These are phyloP conservation scores for Naganishia cerealis DNA, from an alignment of 1,284 basidiomycete species.

Conservation along the genomic window DNA sequence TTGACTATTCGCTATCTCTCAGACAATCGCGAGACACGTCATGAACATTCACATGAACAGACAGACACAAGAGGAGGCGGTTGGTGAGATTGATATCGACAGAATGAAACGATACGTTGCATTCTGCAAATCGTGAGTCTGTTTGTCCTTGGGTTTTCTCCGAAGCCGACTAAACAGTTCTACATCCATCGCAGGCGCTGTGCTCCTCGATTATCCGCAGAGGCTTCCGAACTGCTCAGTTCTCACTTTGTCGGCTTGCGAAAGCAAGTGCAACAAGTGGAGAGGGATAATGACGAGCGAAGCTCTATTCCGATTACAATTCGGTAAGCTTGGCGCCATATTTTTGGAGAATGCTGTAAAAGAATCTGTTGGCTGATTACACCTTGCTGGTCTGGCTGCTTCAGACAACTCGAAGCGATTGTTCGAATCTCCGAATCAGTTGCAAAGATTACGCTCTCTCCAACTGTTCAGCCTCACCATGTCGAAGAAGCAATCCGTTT, in stretches of 20 bases:
- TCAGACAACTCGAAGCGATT: constrained; percentile 95
- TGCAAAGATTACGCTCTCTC: constrained; percentile 87
- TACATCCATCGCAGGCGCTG: constrained; percentile 68
- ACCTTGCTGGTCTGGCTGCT: background rate
- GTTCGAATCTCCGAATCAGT: constrained; percentile 96
- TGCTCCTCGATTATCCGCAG: constrained; percentile 85
- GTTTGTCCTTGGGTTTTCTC: background rate
- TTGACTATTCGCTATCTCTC: background rate
- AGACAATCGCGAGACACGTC: constrained; percentile 95
- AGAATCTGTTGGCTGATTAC: background rate
- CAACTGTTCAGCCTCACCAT: constrained; percentile 85
- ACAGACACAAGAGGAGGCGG: constrained; percentile 65
- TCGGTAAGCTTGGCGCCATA: constrained; percentile 63
- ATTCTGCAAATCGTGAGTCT: constrained; percentile 82
- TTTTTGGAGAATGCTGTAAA: background rate
- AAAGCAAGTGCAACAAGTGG: constrained; percentile 93
- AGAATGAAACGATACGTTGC: constrained; percentile 98
- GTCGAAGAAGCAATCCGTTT: constrained; percentile 97
- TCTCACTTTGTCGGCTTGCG: constrained; percentile 94
- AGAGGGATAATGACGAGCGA: constrained; percentile 93
- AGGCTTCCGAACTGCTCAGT: constrained; percentile 94
- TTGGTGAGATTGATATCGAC: constrained; percentile 94
- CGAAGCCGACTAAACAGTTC: background rate
- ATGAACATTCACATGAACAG: constrained; percentile 99
- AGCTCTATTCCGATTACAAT: constrained; percentile 98